Percentiles rank a stretch among this genome's conserved stretches.
Evolutionary conservation across 495 filamentous ascomycete genomes (phyloP).

Genomic region (Podospora fimiseda): DNA sequence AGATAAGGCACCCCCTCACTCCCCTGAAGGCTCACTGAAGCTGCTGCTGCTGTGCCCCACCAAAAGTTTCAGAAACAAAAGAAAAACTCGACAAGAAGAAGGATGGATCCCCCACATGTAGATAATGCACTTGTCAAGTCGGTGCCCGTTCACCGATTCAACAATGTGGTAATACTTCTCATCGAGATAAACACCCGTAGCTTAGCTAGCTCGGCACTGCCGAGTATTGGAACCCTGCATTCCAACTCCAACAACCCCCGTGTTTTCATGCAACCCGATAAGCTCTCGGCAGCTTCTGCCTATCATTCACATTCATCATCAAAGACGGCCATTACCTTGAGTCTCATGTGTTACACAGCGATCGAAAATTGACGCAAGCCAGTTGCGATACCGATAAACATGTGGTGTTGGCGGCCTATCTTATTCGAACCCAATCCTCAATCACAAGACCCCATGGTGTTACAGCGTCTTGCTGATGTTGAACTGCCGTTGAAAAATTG

Average conservation of each 20-base stretch:
- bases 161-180: not conserved
- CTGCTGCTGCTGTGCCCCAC: not conserved
- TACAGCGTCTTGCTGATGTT: not conserved
- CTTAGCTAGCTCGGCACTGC: not conserved
- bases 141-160: not conserved
- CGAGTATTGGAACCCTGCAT: not conserved
- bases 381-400: not conserved
- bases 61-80: not conserved
- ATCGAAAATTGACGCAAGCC: not conserved
- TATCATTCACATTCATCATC: not conserved
- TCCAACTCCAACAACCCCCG: not conserved
- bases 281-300: not conserved
- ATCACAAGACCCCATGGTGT: not conserved
- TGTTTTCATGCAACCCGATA: not conserved
- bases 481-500: not conserved
- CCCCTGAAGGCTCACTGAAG: too few species aligned
- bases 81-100: not conserved
- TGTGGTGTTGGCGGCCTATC: not conserved
- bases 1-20: too few species aligned
- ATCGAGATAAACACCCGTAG: not conserved
- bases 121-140: too few species aligned
- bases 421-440: too few species aligned
- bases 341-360: not conserved
- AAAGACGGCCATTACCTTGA: too few species aligned
- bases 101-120: not conserved